Conservation (phyloP, 75 land plant species). For the Pinus taeda region DNA sequence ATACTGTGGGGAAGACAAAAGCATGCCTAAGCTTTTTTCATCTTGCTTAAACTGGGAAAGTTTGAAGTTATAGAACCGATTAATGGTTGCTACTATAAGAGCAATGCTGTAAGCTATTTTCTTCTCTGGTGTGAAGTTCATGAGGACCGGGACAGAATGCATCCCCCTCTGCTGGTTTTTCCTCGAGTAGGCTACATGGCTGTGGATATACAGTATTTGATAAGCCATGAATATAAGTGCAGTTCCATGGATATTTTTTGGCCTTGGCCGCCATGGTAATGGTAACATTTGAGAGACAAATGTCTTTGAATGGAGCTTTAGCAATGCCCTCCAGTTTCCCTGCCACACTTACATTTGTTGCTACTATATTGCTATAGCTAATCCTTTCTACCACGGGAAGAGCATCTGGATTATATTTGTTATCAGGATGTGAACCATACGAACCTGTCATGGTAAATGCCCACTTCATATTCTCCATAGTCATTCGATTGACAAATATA, state of each 20-base stretch:
- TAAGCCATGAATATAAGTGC: constrained; percentile 41
- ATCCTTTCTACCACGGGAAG: constrained; percentile 67
- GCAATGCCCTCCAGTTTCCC: constrained; percentile 66
- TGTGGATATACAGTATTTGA: constrained; percentile 32
- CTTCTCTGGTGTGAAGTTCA: background rate
- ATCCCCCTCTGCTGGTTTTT: constrained; percentile 4
- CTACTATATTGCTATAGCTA: constrained; percentile 59
- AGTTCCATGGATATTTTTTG: constrained; percentile 29
- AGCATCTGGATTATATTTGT: constrained; percentile 61
- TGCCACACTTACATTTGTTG: constrained; percentile 65
- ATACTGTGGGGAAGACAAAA: too few relatives aligned
- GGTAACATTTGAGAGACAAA: constrained; percentile 64
- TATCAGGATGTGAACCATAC: constrained; percentile 68
- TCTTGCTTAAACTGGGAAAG: too few relatives aligned
- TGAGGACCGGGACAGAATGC: background rate
- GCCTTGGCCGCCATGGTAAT: constrained; percentile 23
- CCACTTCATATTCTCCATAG: constrained; percentile 60
- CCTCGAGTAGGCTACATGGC: constrained; percentile 30
- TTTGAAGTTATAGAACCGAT: too few relatives aligned
- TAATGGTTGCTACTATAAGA: background rate
- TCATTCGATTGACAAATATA: constrained; percentile 46
- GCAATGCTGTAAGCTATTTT: background rate
- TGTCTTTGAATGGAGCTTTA: constrained; percentile 51
- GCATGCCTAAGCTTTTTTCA: too few relatives aligned
- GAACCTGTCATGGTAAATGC: constrained; percentile 56